Evolutionary conservation across 306 rosid genomes (phyloP).

Genomic region (Sophora flavescens): DNA sequence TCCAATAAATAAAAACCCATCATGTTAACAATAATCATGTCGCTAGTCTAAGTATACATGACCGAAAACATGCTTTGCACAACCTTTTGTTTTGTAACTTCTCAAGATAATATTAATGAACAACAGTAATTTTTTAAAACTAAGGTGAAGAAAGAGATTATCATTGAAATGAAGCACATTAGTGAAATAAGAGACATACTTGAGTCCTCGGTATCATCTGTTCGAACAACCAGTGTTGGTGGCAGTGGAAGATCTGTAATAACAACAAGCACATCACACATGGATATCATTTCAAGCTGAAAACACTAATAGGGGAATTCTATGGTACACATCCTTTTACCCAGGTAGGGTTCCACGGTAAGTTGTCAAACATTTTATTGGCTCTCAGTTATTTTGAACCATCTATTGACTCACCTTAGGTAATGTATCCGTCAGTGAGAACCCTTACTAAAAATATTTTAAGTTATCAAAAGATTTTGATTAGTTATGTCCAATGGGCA

Average conservation of each 20-base stretch:
- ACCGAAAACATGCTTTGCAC: background rate
- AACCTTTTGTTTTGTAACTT: conserved; percentile 17
- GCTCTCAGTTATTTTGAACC: too few relatives aligned
- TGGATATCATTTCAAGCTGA: background rate
- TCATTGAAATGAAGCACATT: background rate
- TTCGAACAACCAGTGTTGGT: conserved; percentile 71
- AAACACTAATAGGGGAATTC: background rate
- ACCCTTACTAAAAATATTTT: too few relatives aligned
- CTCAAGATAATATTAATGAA: conserved; percentile 10
- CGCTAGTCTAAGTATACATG: background rate
- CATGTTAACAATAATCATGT: background rate
- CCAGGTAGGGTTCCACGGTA: too few relatives aligned
- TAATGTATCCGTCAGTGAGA: too few relatives aligned
- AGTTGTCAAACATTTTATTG: too few relatives aligned
- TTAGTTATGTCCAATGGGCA: too few relatives aligned
- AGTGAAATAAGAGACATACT: conserved; percentile 56
- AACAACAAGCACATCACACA: conserved; percentile 6
- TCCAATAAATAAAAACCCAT: conserved; percentile 19
- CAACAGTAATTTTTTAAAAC: background rate
- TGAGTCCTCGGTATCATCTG: conserved; percentile 80
- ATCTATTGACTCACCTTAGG: too few relatives aligned
- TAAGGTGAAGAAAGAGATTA: background rate
- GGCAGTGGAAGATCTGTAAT: conserved; percentile 81
- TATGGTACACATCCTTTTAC: too few relatives aligned
- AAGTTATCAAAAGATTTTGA: too few relatives aligned